Evolutionary conservation across 2,329 filamentous ascomycete species (phyloP).

Genomic region (Trichoderma citrinoviride): DNA sequence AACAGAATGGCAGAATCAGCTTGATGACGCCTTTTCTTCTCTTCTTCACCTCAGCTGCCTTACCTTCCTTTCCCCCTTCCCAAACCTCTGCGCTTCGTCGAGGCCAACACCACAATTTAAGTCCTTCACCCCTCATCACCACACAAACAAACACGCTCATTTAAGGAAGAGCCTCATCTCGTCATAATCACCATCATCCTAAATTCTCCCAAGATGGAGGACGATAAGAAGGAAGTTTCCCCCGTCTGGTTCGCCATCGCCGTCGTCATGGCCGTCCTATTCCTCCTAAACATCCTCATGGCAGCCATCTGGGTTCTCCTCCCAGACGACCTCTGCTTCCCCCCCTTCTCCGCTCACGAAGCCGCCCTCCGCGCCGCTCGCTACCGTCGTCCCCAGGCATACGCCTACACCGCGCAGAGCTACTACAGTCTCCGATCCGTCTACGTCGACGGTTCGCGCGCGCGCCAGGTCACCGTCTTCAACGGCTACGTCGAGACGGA

Average conservation of each 20-base stretch:
- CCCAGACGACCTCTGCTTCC: background rate
- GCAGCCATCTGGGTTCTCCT: background rate
- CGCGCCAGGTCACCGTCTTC: background rate
- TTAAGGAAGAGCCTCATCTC: too few relatives aligned
- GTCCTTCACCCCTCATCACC: background rate
- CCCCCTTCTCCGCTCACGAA: background rate
- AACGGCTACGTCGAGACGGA: constrained; percentile 7
- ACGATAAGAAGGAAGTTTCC: background rate
- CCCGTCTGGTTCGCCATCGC: constrained; percentile 14
- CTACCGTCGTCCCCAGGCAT: background rate
- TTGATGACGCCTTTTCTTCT: background rate
- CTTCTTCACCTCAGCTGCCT: background rate
- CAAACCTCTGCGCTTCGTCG: background rate
- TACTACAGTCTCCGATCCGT: constrained; percentile 2
- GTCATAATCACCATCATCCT: background rate
- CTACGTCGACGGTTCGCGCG: background rate
- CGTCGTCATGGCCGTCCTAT: constrained; percentile 16
- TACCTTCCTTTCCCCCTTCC: background rate
- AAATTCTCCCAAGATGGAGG: background rate
- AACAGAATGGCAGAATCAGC: background rate
- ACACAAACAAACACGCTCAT: background rate
- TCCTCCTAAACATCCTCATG: constrained; percentile 22
- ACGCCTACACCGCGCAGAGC: too few relatives aligned
- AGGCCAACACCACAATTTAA: background rate
- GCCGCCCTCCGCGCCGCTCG: background rate